A percentile compares a stretch with the other conserved stretches of the same genome.
phyloP scores from a whole-genome alignment of 108 stramenopile genomes.

The Fragilaria crotonensis region DNA sequence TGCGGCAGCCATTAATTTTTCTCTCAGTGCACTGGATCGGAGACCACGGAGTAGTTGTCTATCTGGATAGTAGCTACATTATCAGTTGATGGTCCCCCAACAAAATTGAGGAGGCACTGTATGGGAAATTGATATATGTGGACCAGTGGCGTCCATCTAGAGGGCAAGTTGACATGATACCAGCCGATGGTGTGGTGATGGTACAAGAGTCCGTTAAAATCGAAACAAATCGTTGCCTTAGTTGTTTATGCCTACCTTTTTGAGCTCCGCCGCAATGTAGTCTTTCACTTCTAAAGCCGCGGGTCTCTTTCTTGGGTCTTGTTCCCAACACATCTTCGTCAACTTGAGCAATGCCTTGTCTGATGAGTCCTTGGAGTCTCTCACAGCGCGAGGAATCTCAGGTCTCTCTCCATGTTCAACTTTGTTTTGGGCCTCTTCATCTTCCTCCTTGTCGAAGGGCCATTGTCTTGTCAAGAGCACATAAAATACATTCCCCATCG shows the following conservation, averaged over 20 bases:
- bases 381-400: not conserved
- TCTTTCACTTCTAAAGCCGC: not conserved
- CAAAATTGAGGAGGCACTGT: too few relatives aligned
- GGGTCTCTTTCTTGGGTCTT: conserved; percentile 1
- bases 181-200: too few relatives aligned
- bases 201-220: too few relatives aligned
- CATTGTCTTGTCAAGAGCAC: conserved; percentile 37
- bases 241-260: not conserved
- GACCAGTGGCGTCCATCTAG: too few relatives aligned
- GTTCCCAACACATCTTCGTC: conserved; percentile 1
- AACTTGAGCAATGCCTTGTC: not conserved
- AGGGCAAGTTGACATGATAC: too few relatives aligned
- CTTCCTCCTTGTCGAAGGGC: conserved; percentile 16
- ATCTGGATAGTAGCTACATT: too few relatives aligned
- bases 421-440: not conserved
- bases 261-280: not conserved
- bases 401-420: conserved; percentile 8
- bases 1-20: too few relatives aligned
- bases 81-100: too few relatives aligned
- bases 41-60: too few relatives aligned
- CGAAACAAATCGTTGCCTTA: too few relatives aligned
- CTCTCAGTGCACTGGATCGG: too few relatives aligned
- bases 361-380: not conserved
- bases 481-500: conserved; percentile 62
- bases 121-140: too few relatives aligned